phyloP scores from a whole-genome alignment of 176 grass and related monocot species.

The Ensete glaucum region DNA sequence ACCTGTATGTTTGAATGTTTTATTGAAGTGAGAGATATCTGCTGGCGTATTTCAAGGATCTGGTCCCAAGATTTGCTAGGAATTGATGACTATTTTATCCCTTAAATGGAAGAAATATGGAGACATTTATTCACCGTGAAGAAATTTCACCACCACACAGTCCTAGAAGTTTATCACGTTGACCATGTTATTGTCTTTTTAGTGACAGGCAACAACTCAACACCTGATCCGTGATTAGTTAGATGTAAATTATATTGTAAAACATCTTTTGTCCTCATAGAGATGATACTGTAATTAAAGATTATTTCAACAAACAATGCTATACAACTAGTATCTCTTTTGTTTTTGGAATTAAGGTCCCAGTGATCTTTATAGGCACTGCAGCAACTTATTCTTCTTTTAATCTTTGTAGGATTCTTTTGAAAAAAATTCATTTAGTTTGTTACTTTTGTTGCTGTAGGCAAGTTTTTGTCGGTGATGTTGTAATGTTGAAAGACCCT shows the following conservation, averaged over 20 bases:
- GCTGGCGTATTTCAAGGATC: too few species aligned
- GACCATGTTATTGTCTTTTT: too few species aligned
- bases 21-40: too few species aligned
- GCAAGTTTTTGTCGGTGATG: slow-evolving; percentile 79
- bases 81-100: too few species aligned
- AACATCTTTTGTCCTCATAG: background rate
- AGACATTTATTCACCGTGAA: too few species aligned
- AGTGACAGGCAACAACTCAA: too few species aligned
- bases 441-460: slow-evolving; percentile 24
- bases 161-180: too few species aligned
- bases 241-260: background rate
- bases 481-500: slow-evolving; percentile 78
- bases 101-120: too few species aligned
- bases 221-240: background rate
- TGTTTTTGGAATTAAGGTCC: background rate
- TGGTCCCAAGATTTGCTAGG: too few species aligned
- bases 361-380: background rate
- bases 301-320: background rate
- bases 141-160: too few species aligned
- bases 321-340: background rate
- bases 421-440: background rate
- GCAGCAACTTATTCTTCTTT: background rate
- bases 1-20: too few species aligned
- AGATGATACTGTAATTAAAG: background rate
- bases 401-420: background rate